phyloP scores from a whole-genome alignment of 106 monocot species.

The Platanthera zijinensis region DNA sequence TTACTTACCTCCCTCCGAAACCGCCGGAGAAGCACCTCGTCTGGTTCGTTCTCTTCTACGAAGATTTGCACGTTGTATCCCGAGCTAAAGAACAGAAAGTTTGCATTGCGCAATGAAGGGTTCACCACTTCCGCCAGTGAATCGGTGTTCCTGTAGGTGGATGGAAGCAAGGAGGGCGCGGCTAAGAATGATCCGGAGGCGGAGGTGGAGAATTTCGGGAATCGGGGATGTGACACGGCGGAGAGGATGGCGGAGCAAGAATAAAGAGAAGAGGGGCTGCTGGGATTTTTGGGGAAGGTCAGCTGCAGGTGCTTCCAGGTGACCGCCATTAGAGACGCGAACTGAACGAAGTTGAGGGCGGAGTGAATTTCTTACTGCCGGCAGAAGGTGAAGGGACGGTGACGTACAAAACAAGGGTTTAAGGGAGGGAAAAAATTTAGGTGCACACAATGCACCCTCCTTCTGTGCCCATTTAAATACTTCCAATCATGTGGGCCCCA shows the following conservation, averaged over 20 bases:
- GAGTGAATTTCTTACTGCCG: too few species aligned
- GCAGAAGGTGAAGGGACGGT: too few species aligned
- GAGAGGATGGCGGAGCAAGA: not conserved
- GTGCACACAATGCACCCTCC: too few species aligned
- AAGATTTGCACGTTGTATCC: constrained; percentile 68
- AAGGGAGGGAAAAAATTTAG: too few species aligned
- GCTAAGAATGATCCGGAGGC: not conserved
- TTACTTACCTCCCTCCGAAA: constrained; percentile 63
- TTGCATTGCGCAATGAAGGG: constrained; percentile 8
- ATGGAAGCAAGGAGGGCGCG: not conserved
- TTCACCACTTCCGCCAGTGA: not conserved
- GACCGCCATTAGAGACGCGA: not conserved
- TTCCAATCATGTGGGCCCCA: too few species aligned
- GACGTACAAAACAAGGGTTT: too few species aligned
- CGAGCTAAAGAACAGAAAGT: constrained; percentile 24
- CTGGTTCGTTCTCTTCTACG: constrained; percentile 53
- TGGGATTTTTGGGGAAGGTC: constrained; percentile 10
- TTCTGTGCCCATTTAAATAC: too few species aligned
- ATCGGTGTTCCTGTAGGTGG: not conserved
- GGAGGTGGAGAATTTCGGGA: not conserved
- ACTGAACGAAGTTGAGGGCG: too few species aligned
- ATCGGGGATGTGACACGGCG: not conserved
- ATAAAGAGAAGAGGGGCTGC: not conserved
- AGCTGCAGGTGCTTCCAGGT: constrained; percentile 17
- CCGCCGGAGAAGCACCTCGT: constrained; percentile 48